phyloP scores from a whole-genome alignment of 768 basidiomycete genomes.

The Pholiota molesta region DNA sequence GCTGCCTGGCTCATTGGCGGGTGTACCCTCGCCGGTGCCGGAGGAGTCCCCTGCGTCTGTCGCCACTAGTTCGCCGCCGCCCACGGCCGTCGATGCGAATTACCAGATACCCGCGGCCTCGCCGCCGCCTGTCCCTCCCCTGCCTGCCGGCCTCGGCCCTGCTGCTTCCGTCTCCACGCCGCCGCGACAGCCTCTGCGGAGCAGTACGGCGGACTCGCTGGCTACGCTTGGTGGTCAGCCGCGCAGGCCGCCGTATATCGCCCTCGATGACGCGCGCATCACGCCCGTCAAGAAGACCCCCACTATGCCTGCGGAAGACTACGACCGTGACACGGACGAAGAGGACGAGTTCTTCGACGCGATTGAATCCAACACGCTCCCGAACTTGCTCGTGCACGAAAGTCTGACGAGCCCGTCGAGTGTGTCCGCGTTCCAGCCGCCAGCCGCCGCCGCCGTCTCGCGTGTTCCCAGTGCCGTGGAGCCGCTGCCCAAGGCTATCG shows the following conservation, averaged over 20 bases:
- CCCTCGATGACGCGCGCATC: background rate
- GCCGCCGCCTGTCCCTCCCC: background rate
- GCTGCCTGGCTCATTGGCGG: conserved; percentile 6
- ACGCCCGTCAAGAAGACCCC: background rate
- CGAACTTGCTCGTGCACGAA: conserved; percentile 73
- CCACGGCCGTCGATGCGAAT: conserved; percentile 9
- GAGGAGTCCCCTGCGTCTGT: conserved; percentile 19
- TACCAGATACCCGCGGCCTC: conserved; percentile 10
- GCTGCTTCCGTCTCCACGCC: background rate
- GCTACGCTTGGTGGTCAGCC: background rate
- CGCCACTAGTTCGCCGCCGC: conserved; percentile 15
- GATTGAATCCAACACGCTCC: conserved; percentile 80
- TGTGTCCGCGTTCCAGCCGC: conserved; percentile 22
- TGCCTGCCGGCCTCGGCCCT: background rate
- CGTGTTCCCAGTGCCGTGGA: background rate
- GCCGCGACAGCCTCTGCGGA: conserved; percentile 11
- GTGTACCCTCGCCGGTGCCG: conserved; percentile 9
- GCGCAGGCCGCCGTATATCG: background rate
- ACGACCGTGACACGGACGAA: conserved; percentile 61
- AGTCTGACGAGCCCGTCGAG: conserved; percentile 52
- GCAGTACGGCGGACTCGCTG: conserved; percentile 5
- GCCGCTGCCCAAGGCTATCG: conserved; percentile 18
- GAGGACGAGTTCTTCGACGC: conserved; percentile 99
- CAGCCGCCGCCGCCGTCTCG: background rate
- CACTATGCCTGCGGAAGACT: conserved; percentile 9